Evolutionary conservation across 2,329 filamentous ascomycete species (phyloP).

Genomic region (Aspergillus novoparasiticus): DNA sequence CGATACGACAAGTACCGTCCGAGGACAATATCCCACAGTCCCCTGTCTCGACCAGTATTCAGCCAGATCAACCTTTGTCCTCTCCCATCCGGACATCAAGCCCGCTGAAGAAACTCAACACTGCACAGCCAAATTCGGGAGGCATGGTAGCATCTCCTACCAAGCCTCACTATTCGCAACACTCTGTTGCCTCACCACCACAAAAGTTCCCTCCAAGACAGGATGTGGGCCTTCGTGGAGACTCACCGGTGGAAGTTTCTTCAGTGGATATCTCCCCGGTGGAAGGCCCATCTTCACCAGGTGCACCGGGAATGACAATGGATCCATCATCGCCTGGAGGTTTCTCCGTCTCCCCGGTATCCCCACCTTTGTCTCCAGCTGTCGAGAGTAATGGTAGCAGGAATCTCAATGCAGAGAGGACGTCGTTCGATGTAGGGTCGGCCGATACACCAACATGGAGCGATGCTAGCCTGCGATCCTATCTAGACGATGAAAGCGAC

Average conservation of each 20-base stretch:
- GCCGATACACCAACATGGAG: constrained; percentile 73
- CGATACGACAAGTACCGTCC: constrained; percentile 40
- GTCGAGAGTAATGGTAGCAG: constrained; percentile 32
- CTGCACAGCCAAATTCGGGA: constrained; percentile 19
- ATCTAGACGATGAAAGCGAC: constrained; percentile 86
- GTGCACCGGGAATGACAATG: constrained; percentile 67
- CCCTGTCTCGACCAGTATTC: constrained; percentile 21
- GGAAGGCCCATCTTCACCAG: constrained; percentile 39
- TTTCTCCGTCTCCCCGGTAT: constrained; percentile 59
- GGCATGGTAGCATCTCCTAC: constrained; percentile 24
- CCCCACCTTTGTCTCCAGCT: constrained; percentile 60
- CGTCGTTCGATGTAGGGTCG: constrained; percentile 59
- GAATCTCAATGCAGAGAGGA: constrained; percentile 47
- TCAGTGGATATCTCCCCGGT: constrained; percentile 57
- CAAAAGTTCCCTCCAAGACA: constrained; percentile 30
- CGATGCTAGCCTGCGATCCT: constrained; percentile 79
- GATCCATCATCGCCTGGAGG: constrained; percentile 73
- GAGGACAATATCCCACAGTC: constrained; percentile 28
- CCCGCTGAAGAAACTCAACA: constrained; percentile 28
- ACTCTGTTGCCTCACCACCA: constrained; percentile 32
- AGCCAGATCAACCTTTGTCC: constrained; percentile 21
- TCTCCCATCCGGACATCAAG: constrained; percentile 26
- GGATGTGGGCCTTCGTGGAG: constrained; percentile 55
- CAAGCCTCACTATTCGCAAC: constrained; percentile 22
- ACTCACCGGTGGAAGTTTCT: constrained; percentile 70